A percentile compares a stretch with the other conserved stretches of the same genome.
phyloP scores from a whole-genome alignment of 78 protist species.

The Chrysochromulina parva region DNA sequence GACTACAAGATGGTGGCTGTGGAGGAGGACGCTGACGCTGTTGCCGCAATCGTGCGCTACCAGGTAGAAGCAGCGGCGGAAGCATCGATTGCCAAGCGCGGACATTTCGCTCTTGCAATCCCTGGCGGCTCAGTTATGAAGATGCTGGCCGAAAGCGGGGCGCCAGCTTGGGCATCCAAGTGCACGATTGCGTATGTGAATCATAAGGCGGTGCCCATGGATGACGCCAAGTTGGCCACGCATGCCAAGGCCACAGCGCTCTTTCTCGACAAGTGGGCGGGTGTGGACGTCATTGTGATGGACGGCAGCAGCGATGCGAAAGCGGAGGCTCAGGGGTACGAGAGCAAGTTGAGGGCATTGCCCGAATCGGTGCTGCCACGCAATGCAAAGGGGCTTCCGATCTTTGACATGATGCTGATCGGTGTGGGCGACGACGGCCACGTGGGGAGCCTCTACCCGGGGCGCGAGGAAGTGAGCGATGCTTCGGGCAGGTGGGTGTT shows the following conservation, averaged over 20 bases:
- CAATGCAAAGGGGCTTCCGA: no score
- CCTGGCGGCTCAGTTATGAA: neutral
- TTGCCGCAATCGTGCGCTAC: neutral
- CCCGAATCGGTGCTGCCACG: no score
- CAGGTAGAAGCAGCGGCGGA: neutral
- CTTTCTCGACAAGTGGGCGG: neutral
- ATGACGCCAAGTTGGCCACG: neutral
- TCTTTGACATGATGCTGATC: no score
- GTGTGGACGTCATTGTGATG: neutral
- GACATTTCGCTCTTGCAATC: neutral
- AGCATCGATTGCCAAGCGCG: neutral
- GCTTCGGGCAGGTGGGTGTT: no score
- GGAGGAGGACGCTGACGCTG: neutral
- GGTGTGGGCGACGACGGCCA: no score
- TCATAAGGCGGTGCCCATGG: constrained; percentile 6
- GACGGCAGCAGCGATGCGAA: neutral
- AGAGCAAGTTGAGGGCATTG: no score
- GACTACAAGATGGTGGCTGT: neutral
- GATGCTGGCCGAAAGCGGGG: neutral
- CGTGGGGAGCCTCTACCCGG: no score
- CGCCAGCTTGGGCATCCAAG: neutral
- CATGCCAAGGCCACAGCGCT: neutral
- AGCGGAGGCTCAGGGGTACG: no score
- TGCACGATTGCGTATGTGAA: neutral
- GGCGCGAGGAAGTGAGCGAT: no score